Evolutionary conservation across 495 filamentous ascomycete genomes (phyloP).

Genomic region (Aspergillus sclerotiicarbonarius): DNA sequence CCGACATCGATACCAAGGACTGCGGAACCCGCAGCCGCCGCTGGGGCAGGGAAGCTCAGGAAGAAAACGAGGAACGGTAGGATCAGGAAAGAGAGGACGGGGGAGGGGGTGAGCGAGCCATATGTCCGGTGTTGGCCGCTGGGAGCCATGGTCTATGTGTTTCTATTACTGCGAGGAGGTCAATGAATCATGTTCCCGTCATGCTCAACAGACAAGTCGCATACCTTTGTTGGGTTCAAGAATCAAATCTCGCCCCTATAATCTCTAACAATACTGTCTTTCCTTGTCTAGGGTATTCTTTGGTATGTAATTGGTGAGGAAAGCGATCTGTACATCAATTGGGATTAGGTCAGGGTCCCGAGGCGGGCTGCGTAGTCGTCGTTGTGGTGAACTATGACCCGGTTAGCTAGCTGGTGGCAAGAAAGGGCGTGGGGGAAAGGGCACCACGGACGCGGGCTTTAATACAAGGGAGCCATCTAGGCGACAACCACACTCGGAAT

Average conservation of each 20-base stretch:
- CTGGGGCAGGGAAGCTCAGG: conserved; percentile 56
- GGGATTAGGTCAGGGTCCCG: background rate
- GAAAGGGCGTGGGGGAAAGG: background rate
- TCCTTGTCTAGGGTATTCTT: background rate
- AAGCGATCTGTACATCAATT: background rate
- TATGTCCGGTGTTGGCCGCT: conserved; percentile 44
- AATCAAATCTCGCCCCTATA: background rate
- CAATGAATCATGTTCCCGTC: background rate
- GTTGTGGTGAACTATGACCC: conserved; percentile 2
- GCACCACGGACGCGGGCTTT: conserved; percentile 7
- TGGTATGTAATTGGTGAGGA: background rate
- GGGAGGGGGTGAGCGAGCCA: conserved; percentile 25
- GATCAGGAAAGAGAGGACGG: conserved; percentile 37
- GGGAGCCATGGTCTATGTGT: conserved; percentile 49
- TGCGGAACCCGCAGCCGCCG: conserved; percentile 61
- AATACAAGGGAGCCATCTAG: conserved; percentile 24
- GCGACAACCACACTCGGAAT: conserved; percentile 8
- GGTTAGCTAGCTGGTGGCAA: background rate
- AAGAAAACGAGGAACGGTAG: conserved; percentile 52
- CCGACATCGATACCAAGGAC: conserved; percentile 93
- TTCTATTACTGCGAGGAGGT: conserved; percentile 19
- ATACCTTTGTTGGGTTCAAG: background rate
- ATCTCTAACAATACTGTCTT: background rate
- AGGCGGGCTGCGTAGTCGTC: background rate
- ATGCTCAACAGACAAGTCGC: background rate